Conservation (phyloP, 2,329 filamentous ascomycete genomes). For the Aspergillus puulaauensis region DNA sequence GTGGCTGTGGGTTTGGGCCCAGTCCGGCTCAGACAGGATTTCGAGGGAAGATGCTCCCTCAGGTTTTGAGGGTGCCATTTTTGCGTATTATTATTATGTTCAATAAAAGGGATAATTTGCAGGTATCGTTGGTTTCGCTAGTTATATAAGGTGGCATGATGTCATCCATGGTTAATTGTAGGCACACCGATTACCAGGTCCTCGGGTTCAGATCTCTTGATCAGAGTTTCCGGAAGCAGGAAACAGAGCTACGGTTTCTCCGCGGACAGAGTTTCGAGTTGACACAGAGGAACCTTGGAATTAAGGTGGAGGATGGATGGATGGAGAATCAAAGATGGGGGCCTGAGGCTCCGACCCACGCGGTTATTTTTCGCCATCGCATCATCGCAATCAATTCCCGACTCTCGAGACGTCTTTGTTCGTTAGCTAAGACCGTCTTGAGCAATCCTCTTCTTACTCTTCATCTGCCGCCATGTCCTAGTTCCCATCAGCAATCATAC, state of each 20-base stretch:
- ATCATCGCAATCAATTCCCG: neutral
- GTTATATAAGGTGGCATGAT: neutral
- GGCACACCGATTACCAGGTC: neutral
- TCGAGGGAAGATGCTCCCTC: neutral
- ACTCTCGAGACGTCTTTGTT: neutral
- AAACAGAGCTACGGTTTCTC: neutral
- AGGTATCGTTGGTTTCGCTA: neutral
- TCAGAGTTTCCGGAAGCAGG: neutral
- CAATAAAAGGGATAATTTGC: neutral
- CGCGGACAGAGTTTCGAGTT: neutral
- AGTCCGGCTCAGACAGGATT: neutral
- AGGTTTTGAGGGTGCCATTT: neutral
- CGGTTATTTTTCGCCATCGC: slow-evolving; percentile 1
- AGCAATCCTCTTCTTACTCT: neutral
- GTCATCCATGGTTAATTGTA: neutral
- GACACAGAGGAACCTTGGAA: neutral
- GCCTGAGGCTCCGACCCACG: neutral
- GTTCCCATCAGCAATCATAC: neutral
- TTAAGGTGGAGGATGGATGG: neutral
- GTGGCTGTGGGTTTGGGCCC: slow-evolving; percentile 1
- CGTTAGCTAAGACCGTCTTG: neutral
- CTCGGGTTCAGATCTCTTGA: neutral
- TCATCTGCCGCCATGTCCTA: neutral
- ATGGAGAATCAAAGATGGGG: neutral
- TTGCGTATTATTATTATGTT: neutral